Evolutionary conservation across 768 basidiomycete species (phyloP).

Genomic region (Pleurotus pulmonarius): DNA sequence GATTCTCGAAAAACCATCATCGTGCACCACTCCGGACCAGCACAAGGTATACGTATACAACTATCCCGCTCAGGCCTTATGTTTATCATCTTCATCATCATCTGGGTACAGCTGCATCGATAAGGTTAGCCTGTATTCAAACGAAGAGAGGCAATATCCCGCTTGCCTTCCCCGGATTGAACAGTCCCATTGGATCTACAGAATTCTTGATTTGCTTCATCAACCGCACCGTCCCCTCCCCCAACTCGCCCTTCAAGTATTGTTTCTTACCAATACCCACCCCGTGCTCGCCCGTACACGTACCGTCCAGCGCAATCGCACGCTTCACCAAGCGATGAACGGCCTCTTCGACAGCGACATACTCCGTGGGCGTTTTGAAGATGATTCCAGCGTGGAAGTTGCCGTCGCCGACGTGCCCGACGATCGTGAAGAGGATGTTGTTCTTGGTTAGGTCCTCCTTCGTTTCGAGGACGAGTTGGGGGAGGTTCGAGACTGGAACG

Average conservation of each 20-base stretch:
- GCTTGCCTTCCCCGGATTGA: slow-evolving; percentile 80
- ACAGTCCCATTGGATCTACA: slow-evolving; percentile 70
- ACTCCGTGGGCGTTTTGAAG: slow-evolving; percentile 55
- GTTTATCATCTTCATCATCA: too few relatives aligned
- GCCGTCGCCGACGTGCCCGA: slow-evolving; percentile 78
- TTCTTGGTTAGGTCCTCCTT: slow-evolving; percentile 60
- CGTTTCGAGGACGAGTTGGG: slow-evolving; percentile 63
- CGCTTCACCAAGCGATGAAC: slow-evolving; percentile 63
- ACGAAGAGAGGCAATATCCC: too few relatives aligned
- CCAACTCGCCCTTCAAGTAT: slow-evolving; percentile 80
- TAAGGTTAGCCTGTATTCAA: too few relatives aligned
- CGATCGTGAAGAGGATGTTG: slow-evolving; percentile 60
- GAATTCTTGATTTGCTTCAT: slow-evolving; percentile 81
- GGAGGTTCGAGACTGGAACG: slow-evolving; percentile 64
- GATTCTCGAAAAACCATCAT: too few relatives aligned
- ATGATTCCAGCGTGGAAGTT: slow-evolving; percentile 48
- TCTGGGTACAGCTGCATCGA: too few relatives aligned
- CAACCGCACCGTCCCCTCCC: slow-evolving; percentile 73
- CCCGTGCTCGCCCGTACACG: slow-evolving; percentile 86
- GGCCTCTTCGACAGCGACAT: slow-evolving; percentile 32
- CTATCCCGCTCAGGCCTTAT: too few relatives aligned
- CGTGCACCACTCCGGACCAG: too few relatives aligned
- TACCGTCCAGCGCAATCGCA: slow-evolving; percentile 70
- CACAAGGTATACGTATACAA: too few relatives aligned
- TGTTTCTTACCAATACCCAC: slow-evolving; percentile 83